These are phyloP conservation scores for Cryptosporidium ubiquitum DNA, from an alignment of 169 alveolate genomes.

Conservation along the genomic window DNA sequence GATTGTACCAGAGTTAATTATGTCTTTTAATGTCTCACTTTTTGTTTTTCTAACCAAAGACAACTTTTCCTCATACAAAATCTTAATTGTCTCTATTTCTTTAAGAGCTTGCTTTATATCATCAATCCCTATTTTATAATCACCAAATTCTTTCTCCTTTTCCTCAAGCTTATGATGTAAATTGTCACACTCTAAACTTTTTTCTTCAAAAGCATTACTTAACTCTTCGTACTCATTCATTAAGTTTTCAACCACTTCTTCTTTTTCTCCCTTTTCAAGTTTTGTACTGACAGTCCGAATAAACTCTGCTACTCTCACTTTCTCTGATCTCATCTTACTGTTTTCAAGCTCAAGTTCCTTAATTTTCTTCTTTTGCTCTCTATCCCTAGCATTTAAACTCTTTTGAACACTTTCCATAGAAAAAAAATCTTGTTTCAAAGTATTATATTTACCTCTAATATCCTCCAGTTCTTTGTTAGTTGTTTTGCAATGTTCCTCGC, in stretches of 20 bases:
- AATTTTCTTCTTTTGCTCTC: constrained; percentile 17
- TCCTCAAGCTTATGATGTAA: constrained; percentile 13
- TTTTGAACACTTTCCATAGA: not conserved
- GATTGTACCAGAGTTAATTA: not conserved
- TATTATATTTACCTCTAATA: constrained; percentile 11
- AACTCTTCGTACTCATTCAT: constrained; percentile 69
- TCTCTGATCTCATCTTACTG: not conserved
- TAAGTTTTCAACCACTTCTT: constrained; percentile 3
- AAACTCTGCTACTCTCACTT: not conserved
- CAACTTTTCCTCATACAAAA: constrained; percentile 53
- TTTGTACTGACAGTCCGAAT: not conserved
- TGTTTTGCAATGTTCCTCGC: constrained; percentile 7
- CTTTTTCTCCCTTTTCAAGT: not conserved
- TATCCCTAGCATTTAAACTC: constrained; percentile 17
- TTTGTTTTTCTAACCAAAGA: constrained; percentile 26
- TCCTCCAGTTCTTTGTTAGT: not conserved
- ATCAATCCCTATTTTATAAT: constrained; percentile 20
- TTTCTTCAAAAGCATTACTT: constrained; percentile 73
- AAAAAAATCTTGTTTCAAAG: not conserved
- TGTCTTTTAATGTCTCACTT: not conserved
- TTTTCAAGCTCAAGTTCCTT: constrained; percentile 10
- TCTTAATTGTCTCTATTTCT: constrained; percentile 37
- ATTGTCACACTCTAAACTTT: constrained; percentile 49
- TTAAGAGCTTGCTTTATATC: constrained; percentile 1
- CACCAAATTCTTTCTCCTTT: constrained; percentile 10